Base-by-base conservation (phyloP, 352 stramenopile genomes). In the Phytophthora boehmeriae region DNA sequence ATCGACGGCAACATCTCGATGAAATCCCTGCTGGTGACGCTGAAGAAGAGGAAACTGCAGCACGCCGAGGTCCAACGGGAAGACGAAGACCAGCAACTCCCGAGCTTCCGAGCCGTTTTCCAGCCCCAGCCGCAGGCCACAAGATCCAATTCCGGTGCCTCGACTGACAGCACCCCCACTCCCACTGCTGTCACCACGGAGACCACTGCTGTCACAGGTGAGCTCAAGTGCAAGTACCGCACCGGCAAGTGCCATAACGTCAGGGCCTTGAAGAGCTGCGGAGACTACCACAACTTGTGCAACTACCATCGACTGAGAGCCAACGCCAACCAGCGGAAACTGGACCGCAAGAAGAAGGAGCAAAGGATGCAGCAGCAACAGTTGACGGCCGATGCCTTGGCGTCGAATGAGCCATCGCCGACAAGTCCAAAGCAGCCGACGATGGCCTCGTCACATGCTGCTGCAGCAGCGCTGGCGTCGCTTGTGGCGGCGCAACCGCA, bases 291-390 rank as follows among this genome's bases (percentile, higher is more conserved):
- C 68, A 93, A 92, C 46, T 56, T 93, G 59, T 93, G 84, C 75
- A 90, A 90, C 63, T 88, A 90, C 62, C 84, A 93, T 59, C 82
- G 84, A 34, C 75, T 92, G 39, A 76, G 82, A 5, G 84, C 84
- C 28, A 92, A 93, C 47, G 84, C 80, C 16, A 93, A 92, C 66
- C 84, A 93, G 68, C 80, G 84, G 36, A 93, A 93, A 51, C 61
- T 93, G 10, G 84, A 93, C 68, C 80, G 82, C 54, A 93, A 92
- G 80, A 93, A 91, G 66, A 93, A 88, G 55, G 78, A 81, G 55
- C 80, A 83, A 47, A 71, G 82, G 0, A 54, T 78, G 43, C 70
- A 78, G 19, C 67, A 75, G 41, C 73, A 80, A 41, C 73, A 84
- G 59, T 66, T 69, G 8, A 59, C 68, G 45, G 64, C 63, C 6